These are phyloP conservation scores for Yarrowia keelungensis DNA, from an alignment of 805 yeast genomes.

Conservation along the genomic window DNA sequence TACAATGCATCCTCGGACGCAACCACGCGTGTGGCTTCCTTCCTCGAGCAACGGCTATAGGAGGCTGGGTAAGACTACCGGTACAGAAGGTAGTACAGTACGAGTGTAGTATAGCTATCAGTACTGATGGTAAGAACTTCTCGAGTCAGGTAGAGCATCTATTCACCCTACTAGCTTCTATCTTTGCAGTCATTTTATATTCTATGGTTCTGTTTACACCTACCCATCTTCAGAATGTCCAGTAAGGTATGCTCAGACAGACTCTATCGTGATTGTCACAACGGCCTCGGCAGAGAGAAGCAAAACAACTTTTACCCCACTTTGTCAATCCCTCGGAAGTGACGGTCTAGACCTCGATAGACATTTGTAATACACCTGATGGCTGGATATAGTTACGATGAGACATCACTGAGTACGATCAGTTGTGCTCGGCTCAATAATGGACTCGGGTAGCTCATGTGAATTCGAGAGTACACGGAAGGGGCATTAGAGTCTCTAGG, in stretches of 20 bases:
- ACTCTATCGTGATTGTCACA: neutral
- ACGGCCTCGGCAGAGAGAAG: neutral
- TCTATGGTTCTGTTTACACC: neutral
- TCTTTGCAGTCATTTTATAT: neutral
- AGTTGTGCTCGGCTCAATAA: neutral
- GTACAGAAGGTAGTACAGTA: no score
- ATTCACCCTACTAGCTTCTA: no score
- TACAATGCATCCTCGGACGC: neutral
- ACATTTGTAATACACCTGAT: neutral
- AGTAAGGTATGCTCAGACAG: neutral
- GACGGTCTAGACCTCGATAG: neutral
- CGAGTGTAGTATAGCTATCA: no score
- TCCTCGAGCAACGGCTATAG: neutral
- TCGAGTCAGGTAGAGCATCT: no score
- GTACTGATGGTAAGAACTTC: no score
- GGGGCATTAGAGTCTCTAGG: no score
- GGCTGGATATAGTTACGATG: neutral
- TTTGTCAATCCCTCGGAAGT: neutral
- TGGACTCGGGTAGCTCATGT: no score
- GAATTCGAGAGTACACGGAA: no score
- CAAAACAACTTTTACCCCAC: conserved; percentile 21
- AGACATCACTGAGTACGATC: neutral
- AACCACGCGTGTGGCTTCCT: neutral
- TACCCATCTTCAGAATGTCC: neutral
- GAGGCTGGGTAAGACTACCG: neutral